Percentiles rank a stretch among this genome's conserved stretches.
phyloP scores from a whole-genome alignment of 2,329 filamentous ascomycete species.

The Phyllosticta citrichinensis region DNA sequence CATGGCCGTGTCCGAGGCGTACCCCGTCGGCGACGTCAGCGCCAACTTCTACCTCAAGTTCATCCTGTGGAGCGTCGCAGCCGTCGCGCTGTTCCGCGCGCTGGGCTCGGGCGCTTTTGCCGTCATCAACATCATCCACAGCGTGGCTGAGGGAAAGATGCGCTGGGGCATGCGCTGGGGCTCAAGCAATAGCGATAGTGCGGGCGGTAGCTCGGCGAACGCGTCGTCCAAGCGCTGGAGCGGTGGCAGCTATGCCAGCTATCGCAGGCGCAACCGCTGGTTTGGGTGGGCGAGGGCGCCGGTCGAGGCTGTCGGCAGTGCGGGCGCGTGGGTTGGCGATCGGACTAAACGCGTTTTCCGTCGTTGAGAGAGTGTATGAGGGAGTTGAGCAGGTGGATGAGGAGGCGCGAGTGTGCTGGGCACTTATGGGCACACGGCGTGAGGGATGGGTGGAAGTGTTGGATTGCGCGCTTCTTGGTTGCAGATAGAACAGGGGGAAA shows the following conservation, averaged over 20 bases:
- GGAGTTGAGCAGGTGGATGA: no score
- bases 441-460: no score
- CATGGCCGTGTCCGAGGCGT: slow-evolving; percentile 86
- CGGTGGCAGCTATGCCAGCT: background rate
- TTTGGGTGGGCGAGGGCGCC: background rate
- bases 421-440: no score
- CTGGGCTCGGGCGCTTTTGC: slow-evolving; percentile 73
- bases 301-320: background rate
- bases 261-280: background rate
- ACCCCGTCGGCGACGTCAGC: slow-evolving; percentile 59
- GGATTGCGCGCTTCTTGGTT: no score
- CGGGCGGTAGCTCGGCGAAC: background rate
- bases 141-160: slow-evolving; percentile 76
- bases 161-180: slow-evolving; percentile 33
- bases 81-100: slow-evolving; percentile 77
- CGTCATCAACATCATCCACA: slow-evolving; percentile 73
- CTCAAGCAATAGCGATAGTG: background rate
- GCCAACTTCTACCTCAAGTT: slow-evolving; percentile 87
- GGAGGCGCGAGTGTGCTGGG: no score
- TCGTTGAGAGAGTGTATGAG: background rate
- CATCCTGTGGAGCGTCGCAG: slow-evolving; percentile 85
- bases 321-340: background rate
- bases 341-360: background rate
- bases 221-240: background rate
- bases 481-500: no score